A percentile compares a stretch with the other conserved stretches of the same genome.
Evolutionary conservation across 345 rosid genomes (phyloP).

Genomic region (Eucalyptus marginata): DNA sequence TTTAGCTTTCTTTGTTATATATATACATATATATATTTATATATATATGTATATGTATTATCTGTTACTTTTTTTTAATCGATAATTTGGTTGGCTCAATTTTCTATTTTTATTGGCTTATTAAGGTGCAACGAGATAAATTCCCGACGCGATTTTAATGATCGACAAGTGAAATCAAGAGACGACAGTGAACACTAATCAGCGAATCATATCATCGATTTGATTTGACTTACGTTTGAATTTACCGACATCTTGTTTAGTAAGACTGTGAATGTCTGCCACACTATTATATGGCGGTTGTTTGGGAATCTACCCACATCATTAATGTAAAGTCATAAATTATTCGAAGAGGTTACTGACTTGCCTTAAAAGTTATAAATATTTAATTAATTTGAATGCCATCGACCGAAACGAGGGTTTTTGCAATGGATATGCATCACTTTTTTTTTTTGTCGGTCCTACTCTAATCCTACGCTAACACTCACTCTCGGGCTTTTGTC

Average conservation of each 20-base stretch:
- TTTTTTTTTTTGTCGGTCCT: no score
- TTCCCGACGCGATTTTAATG: rapidly evolving
- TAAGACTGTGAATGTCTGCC: rapidly evolving
- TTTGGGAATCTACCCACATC: neutral
- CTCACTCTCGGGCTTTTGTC: no score
- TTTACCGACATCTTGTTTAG: neutral
- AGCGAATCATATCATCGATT: rapidly evolving
- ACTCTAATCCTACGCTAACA: no score
- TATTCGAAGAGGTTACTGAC: rapidly evolving
- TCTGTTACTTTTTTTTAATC: neutral
- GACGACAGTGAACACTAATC: rapidly evolving
- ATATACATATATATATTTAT: neutral
- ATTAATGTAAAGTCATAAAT: neutral
- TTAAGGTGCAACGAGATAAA: neutral
- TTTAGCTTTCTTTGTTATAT: neutral
- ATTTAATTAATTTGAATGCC: neutral
- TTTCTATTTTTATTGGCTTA: neutral
- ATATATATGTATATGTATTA: neutral
- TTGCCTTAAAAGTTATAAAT: neutral
- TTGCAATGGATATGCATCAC: neutral
- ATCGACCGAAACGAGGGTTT: neutral
- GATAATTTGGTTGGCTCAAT: neutral
- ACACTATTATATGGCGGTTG: neutral
- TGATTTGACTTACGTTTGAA: rapidly evolving
- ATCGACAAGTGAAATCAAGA: rapidly evolving